Conservation (phyloP, 176 grass and related monocot species). For the Avena sativa region DNA sequence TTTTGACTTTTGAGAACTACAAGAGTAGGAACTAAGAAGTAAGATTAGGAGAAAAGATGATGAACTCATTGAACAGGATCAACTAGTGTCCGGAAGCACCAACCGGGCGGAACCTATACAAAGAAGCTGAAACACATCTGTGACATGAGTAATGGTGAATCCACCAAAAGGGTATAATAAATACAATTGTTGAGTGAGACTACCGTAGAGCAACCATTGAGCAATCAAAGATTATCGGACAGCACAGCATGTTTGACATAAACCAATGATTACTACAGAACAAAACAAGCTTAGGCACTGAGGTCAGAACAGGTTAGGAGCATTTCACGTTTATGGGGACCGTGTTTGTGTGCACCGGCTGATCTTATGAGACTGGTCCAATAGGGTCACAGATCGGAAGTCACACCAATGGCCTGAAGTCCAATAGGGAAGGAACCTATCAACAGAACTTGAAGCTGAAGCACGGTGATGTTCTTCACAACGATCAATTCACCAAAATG, state of each 20-base stretch:
- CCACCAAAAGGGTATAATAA: conserved; percentile 16
- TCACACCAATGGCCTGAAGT: neutral
- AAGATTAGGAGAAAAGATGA: conserved; percentile 7
- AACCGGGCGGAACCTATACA: neutral
- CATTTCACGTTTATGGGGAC: neutral
- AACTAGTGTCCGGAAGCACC: neutral
- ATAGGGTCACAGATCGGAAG: neutral
- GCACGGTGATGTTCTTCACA: neutral
- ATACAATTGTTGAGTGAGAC: neutral
- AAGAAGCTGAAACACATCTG: neutral
- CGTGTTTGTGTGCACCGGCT: neutral
- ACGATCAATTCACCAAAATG: neutral
- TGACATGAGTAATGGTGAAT: neutral
- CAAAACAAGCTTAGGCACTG: neutral
- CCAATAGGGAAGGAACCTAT: neutral
- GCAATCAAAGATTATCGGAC: neutral
- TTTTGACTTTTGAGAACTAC: conserved; percentile 23
- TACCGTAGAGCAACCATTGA: neutral
- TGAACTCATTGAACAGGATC: neutral
- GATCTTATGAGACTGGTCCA: neutral
- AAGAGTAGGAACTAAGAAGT: neutral
- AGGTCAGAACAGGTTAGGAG: neutral
- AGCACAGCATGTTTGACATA: neutral
- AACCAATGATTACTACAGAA: neutral
- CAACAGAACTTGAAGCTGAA: conserved; percentile 7